phyloP scores from a whole-genome alignment of 2,329 filamentous ascomycete species.

The Karstenula rhodostoma region DNA sequence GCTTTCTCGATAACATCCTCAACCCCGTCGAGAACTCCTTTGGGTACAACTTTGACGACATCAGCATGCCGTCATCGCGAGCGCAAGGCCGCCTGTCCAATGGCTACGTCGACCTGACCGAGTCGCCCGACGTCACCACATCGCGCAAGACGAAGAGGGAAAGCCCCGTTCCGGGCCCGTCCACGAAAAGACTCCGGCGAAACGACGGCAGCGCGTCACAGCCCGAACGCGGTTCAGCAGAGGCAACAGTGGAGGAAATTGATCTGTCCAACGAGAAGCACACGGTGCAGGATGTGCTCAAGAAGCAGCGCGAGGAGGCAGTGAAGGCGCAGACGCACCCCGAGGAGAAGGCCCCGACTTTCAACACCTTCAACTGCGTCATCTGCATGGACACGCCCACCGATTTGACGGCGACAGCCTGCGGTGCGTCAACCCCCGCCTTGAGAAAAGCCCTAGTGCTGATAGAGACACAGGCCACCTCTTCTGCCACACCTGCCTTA shows the following conservation, averaged over 20 bases:
- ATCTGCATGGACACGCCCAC: conserved; percentile 70
- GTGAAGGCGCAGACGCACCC: conserved; percentile 55
- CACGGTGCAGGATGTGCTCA: conserved; percentile 54
- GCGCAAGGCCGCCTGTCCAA: conserved; percentile 35
- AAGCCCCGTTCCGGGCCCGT: conserved; percentile 38
- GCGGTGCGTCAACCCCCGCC: conserved; percentile 57
- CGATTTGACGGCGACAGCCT: conserved; percentile 66
- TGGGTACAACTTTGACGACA: conserved; percentile 22
- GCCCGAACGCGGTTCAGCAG: conserved; percentile 12
- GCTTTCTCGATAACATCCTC: conserved; percentile 43
- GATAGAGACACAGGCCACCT: conserved; percentile 60
- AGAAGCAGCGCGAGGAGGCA: conserved; percentile 63
- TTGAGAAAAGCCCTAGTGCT: neutral
- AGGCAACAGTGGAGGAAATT: conserved; percentile 55
- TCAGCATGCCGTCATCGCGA: conserved; percentile 6
- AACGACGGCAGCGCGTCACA: conserved; percentile 22
- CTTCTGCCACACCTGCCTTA: conserved; percentile 70
- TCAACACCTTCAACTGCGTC: conserved; percentile 64
- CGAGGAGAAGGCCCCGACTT: conserved; percentile 50
- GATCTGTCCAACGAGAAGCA: conserved; percentile 57
- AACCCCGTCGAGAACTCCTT: conserved; percentile 31
- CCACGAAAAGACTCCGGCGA: conserved; percentile 40
- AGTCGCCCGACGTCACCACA: conserved; percentile 22
- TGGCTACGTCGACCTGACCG: conserved; percentile 49
- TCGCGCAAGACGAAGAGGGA: conserved; percentile 31